phyloP scores from a whole-genome alignment of 257 asterid genomes.

The Jacaranda copaia region DNA sequence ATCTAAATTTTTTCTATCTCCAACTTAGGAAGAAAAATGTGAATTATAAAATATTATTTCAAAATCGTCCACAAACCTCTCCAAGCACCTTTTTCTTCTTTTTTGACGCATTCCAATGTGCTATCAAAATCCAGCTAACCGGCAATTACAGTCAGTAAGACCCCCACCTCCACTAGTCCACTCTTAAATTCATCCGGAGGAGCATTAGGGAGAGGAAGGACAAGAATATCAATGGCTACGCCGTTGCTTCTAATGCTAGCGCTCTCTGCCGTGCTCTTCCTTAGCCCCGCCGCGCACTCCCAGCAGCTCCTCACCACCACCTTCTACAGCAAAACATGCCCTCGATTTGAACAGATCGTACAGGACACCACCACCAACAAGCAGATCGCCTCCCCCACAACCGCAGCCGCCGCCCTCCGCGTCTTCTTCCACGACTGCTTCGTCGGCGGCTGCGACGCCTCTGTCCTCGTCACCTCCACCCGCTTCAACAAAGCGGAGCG shows the following conservation, averaged over 20 bases:
- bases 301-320: slow-evolving; percentile 37
- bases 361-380: slow-evolving; percentile 66
- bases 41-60: too few relatives aligned
- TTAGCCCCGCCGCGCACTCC: slow-evolving; percentile 28
- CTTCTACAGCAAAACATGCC: slow-evolving; percentile 56
- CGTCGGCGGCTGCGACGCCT: slow-evolving; percentile 73
- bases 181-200: too few relatives aligned
- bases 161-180: too few relatives aligned
- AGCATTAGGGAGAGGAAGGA: background rate
- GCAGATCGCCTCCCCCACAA: slow-evolving; percentile 77
- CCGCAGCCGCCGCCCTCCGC: slow-evolving; percentile 82
- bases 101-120: too few relatives aligned
- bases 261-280: slow-evolving; percentile 6
- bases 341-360: slow-evolving; percentile 64
- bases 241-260: slow-evolving; percentile 24
- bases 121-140: too few relatives aligned
- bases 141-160: too few relatives aligned
- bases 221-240: slow-evolving; percentile 24
- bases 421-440: slow-evolving; percentile 78
- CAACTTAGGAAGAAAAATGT: too few relatives aligned
- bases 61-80: too few relatives aligned
- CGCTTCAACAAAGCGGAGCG: slow-evolving; percentile 69
- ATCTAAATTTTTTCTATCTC: too few relatives aligned
- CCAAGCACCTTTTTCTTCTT: too few relatives aligned
- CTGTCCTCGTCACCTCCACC: slow-evolving; percentile 67